Percentiles rank a stretch among this genome's conserved stretches.
phyloP scores from a whole-genome alignment of 176 grass and related monocot species.

The Rhynchospora tenuis region DNA sequence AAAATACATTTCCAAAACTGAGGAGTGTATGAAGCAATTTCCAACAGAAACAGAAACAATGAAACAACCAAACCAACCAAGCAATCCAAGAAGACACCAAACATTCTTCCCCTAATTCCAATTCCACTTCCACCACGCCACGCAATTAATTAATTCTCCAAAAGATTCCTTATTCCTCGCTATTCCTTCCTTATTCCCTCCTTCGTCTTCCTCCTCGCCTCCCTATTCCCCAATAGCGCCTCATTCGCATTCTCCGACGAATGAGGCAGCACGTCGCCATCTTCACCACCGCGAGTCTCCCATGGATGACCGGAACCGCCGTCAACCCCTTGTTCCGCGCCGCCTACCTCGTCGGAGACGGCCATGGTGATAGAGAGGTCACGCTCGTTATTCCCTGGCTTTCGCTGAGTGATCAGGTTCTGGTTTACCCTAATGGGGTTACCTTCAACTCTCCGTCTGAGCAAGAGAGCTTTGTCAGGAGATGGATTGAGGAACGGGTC shows the following conservation, averaged over 20 bases:
- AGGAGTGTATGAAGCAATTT: no score
- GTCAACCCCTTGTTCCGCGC: slow-evolving; percentile 78
- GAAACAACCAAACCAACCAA: neutral
- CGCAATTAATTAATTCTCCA: neutral
- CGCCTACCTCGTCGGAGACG: slow-evolving; percentile 54
- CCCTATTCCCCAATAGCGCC: neutral
- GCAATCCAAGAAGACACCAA: neutral
- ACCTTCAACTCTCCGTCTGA: slow-evolving; percentile 59
- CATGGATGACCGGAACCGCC: slow-evolving; percentile 93
- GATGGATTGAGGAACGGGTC: slow-evolving; percentile 75
- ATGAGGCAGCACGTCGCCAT: slow-evolving; percentile 57
- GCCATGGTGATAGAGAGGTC: slow-evolving; percentile 48
- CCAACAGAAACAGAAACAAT: no score
- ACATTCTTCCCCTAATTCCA: neutral
- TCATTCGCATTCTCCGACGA: neutral
- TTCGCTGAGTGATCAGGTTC: slow-evolving; percentile 50
- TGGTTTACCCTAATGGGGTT: slow-evolving; percentile 72
- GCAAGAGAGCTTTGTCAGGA: slow-evolving; percentile 58
- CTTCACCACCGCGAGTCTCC: slow-evolving; percentile 91
- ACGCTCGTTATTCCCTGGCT: slow-evolving; percentile 94
- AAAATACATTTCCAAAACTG: no score
- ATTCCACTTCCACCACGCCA: neutral
- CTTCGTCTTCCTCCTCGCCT: no score
- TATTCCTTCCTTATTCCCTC: neutral
- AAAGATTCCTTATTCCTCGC: neutral